Evolutionary conservation across 2,329 filamentous ascomycete species (phyloP), one percentile per base, ranked within the genome.

Genomic region (Plectosphaerella sp.): DNA sequence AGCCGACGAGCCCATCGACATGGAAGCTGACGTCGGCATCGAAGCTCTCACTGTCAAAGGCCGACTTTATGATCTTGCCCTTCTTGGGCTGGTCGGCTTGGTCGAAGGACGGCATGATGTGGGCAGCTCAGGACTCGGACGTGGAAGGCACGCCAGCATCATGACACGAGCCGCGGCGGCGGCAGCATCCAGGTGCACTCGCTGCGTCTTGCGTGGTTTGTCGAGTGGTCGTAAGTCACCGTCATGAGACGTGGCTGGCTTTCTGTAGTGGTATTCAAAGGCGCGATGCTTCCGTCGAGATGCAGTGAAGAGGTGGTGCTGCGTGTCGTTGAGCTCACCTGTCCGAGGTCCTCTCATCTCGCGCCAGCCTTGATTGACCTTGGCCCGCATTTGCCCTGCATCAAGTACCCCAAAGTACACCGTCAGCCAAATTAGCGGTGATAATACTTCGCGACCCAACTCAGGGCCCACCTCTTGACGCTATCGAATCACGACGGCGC

Each of bases 21-120:
- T 89, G 85, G 60, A 97, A 92, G 2, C 87, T 89, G 49, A 88
- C 87, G 70, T 95, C 88, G 57, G 87, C 82, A 60, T 91, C 90
- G 61, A 96, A 97, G 35, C 89, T 96, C 51, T 89, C 85, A 67
- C 91, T 96, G 58, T 96, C 89, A 59, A 85, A 91, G 39, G 90
- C 87, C 52, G 83, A 85, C 62, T 80, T 83, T 60, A 86, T 80
- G 35, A 72, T 67, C 64, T 84, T 85, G 20, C 72, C 76, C 68
- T 81, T 84, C 62, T 78, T 82, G 33, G 74, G 71, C 42, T 69
- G 64, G 50, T 78, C 75, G 48, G 67, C 63, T 59, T 73, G 71
- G 59, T 76, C 72, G 57, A 76, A 77, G 36, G 72, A 71, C 59
- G 76, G 74, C 78, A 82, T 82, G 54, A 48, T 72, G 59, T 36